phyloP scores from a whole-genome alignment of 2,329 filamentous ascomycete genomes.

The Penicillium oxalicum region DNA sequence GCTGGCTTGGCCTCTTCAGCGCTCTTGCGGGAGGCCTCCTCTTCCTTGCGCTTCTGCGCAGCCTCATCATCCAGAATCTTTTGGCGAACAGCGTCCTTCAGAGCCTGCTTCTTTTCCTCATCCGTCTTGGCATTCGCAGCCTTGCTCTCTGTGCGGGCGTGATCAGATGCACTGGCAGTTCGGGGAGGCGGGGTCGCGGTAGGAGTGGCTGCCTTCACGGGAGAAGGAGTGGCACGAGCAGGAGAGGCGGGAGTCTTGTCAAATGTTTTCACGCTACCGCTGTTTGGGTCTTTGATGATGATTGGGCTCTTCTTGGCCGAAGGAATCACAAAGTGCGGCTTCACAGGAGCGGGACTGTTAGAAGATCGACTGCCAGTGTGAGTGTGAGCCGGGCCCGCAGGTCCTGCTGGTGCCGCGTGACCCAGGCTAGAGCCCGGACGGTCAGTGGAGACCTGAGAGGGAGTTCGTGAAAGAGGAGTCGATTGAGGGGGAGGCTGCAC shows the following conservation, averaged over 20 bases:
- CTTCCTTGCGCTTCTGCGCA: conserved; percentile 44
- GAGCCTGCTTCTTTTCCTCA: conserved; percentile 75
- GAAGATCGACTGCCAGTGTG: conserved; percentile 52
- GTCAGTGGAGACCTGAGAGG: conserved; percentile 71
- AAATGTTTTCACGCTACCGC: conserved; percentile 68
- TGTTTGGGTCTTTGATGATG: conserved; percentile 75
- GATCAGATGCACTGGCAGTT: conserved; percentile 59
- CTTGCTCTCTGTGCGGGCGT: conserved; percentile 65
- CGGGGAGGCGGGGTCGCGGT: conserved; percentile 79
- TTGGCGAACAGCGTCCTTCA: conserved; percentile 51
- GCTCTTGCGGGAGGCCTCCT: conserved; percentile 36
- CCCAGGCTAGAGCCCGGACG: conserved; percentile 55
- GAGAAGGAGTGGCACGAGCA: conserved; percentile 50
- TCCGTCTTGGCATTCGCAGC: conserved; percentile 57
- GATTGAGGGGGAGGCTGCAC: conserved; percentile 50
- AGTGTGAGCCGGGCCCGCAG: conserved; percentile 44
- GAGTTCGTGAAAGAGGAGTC: conserved; percentile 70
- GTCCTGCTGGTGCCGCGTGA: conserved; percentile 47
- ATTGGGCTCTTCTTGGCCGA: conserved; percentile 65
- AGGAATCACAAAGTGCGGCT: conserved; percentile 59
- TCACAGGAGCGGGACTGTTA: conserved; percentile 54
- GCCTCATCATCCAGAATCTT: conserved; percentile 55
- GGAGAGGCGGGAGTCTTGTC: conserved; percentile 60
- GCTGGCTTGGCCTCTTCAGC: conserved; percentile 43
- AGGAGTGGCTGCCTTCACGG: conserved; percentile 59